Base-by-base conservation (phyloP, 768 basidiomycete species). In the Leccinum uliginosum region DNA sequence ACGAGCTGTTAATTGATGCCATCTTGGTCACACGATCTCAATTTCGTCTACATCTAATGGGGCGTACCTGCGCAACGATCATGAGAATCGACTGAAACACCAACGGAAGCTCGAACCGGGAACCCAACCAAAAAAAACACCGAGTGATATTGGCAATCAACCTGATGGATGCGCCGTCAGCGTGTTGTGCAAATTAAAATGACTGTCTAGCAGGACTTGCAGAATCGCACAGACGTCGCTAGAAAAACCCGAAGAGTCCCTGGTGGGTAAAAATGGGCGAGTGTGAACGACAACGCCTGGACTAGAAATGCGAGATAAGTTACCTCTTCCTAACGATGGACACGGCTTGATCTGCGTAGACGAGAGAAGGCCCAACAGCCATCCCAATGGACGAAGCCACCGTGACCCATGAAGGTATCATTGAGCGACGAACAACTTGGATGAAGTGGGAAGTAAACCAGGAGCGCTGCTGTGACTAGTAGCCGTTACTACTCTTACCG, bases 81-180 rank as follows among this genome's bases (percentile, higher is more conserved):
- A 93, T 91, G 51, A 93, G 75, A 55, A 93, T 71, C 17, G 89
- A 91, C 71, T 93, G 91, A 9, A 91, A 62, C n/a, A 93, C 76
- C 51, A 93, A 73, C 2, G 91, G 81, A 47, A 80, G 72, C 74
- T 93, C 91, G 69, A 91, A 93, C 52, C 66, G 87, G 38, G 85
- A 76, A 54, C 91, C 91, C 34, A 93, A 74, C 91, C 91, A 93
- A 74, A 93, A 93, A 77, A 92, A 93, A 71, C 91, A 93, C 65
- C 91, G 80, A 24, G 87, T 87, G 53, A 93, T 91, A 71, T 93
- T 93, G 50, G 91, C 89, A 57, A 89, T 77, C 30, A 92, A 76
- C 62, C 89, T 91, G 52, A 43, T 54, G 53, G 40, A 51, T 52
- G 57, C 35, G 23, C 40, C 23, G 19, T 67, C 50, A 65, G 57